phyloP scores from a whole-genome alignment of 257 asterid species.

The Fraxinus anomala region DNA sequence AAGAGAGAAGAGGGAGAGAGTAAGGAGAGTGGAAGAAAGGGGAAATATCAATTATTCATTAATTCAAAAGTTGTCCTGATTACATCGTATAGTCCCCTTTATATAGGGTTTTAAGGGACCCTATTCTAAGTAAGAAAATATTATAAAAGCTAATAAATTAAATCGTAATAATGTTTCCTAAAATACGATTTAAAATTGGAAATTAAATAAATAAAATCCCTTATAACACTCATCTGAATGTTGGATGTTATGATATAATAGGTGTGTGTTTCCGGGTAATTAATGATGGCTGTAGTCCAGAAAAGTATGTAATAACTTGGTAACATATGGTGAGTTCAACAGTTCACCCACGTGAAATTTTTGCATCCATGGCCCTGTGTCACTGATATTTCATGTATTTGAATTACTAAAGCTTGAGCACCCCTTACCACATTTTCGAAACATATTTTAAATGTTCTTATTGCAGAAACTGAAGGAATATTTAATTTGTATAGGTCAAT shows the following conservation, averaged over 20 bases:
- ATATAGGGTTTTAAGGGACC: too few relatives aligned
- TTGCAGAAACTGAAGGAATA: conserved; percentile 16
- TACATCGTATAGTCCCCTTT: too few relatives aligned
- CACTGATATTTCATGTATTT: background rate
- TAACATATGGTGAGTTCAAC: conserved; percentile 3
- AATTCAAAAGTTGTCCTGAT: too few relatives aligned
- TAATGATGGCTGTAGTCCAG: conserved; percentile 8
- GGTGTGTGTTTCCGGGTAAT: background rate
- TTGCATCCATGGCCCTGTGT: background rate
- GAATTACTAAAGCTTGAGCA: background rate
- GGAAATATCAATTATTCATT: too few relatives aligned
- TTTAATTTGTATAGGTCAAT: conserved; percentile 58
- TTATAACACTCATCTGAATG: background rate
- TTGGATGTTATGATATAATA: background rate
- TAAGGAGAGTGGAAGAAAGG: too few relatives aligned
- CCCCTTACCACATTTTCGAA: background rate
- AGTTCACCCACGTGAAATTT: background rate
- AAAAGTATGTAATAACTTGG: background rate
- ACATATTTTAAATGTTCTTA: background rate
- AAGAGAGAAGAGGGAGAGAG: too few relatives aligned
- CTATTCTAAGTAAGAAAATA: too few relatives aligned
- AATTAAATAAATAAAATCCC: too few relatives aligned
- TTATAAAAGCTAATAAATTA: too few relatives aligned
- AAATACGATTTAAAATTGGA: too few relatives aligned
- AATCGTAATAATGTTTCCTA: too few relatives aligned